Conservation (phyloP, 2,329 filamentous ascomycete species). For the Sporothrix curviconia region DNA sequence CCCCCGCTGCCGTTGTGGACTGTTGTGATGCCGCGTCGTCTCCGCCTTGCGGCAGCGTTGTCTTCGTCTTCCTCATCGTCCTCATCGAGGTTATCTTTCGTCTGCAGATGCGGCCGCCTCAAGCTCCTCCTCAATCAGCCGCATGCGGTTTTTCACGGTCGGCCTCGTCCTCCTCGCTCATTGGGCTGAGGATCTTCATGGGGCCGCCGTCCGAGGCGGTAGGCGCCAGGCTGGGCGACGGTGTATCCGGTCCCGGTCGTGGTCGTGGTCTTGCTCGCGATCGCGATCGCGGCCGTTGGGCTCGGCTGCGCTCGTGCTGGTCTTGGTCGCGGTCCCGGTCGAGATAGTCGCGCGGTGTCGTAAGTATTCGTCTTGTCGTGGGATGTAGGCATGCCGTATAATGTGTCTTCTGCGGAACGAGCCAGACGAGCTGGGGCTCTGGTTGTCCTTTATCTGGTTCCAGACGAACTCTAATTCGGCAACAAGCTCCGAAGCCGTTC, state of each 20-base stretch:
- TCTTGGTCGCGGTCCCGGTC: background rate
- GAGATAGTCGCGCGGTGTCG: constrained; percentile 6
- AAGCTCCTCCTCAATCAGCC: constrained; percentile 30
- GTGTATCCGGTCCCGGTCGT: background rate
- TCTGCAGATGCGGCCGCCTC: constrained; percentile 26
- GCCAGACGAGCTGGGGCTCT: constrained; percentile 52
- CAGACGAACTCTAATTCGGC: constrained; percentile 97
- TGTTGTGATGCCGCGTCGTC: constrained; percentile 22
- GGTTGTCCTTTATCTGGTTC: constrained; percentile 93
- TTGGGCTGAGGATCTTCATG: constrained; percentile 71
- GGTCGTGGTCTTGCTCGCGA: background rate
- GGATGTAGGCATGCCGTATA: constrained; percentile 9
- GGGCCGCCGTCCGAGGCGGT: constrained; percentile 31
- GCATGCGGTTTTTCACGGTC: constrained; percentile 46
- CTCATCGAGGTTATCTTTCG: constrained; percentile 40
- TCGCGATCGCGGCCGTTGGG: background rate
- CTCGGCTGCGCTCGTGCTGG: too few relatives aligned
- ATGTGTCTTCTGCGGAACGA: constrained; percentile 46
- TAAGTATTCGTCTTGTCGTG: constrained; percentile 15
- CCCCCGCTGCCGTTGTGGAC: background rate
- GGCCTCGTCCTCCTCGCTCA: constrained; percentile 74
- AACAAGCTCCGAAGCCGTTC: constrained; percentile 80
- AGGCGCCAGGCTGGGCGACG: constrained; percentile 7
- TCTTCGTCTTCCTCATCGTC: constrained; percentile 37
- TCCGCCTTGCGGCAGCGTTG: constrained; percentile 35